Base-by-base conservation (phyloP, 805 yeast species). In the Wilhelminamyces savonicus region DNA sequence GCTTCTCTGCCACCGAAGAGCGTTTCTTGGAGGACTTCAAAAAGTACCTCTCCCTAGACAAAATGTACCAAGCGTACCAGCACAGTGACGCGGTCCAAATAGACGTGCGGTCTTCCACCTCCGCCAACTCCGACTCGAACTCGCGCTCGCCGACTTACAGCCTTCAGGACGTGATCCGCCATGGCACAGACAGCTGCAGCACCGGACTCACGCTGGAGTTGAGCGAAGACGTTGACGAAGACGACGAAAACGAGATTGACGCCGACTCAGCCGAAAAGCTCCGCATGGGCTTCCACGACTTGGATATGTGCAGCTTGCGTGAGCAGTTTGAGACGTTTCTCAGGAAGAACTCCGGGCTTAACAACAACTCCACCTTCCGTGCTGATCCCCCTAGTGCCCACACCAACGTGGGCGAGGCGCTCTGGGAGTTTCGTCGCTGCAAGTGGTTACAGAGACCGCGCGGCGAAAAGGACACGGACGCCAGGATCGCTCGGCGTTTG, bases 361-460 rank as follows among this genome's bases (percentile, higher is more conserved):
- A 20, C 22, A 31, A 21, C 11, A n/a, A 23, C 13, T 18, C 28
- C 9, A 16, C 21, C 11, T 30, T 18, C 13, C 21, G 35, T 3
- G 26, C 40, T 4, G 22, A 27, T 5, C 16, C 35, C 15, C 17
- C 31, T 6, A 23, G 17, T 19, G 31, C 16, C 8, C 25, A 24
- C 16, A 32, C 24, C 11, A 52, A 56, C 27, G 57, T 66, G 3
- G 92, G 86, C 7, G 69, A 70, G 23, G 57, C 56, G 9, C 64
- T 82, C 25, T 88, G 95, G 96, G 70, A 72, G 29, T 55, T 64
- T 27, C 74, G 86, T 34, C 69, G 95, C 33, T 51, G 59, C 7
- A 68, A 75, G 35, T 88, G 97, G 97, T 50, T 73, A 13, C 47
- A 54, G 17, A 6, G 8, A 8, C 61, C 66, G n/a, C 44, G 60